Evolutionary conservation across 2,329 filamentous ascomycete genomes (phyloP).

Genomic region (Gaeumannomyces tritici): DNA sequence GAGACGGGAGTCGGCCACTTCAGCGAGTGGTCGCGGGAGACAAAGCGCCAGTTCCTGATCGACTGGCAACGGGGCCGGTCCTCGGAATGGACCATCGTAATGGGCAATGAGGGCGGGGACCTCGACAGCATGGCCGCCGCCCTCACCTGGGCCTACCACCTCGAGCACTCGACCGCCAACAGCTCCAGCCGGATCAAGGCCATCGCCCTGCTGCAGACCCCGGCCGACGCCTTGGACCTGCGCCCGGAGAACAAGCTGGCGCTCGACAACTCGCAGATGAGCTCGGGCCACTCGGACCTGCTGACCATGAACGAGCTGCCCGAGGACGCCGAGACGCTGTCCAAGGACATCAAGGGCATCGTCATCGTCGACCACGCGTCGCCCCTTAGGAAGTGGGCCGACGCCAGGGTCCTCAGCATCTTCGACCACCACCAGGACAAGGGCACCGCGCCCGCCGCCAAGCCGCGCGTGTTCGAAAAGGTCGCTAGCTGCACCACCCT

Average conservation of each 20-base stretch:
- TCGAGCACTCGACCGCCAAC: slow-evolving; percentile 31
- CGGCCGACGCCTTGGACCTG: slow-evolving; percentile 33
- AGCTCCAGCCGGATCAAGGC: slow-evolving; percentile 30
- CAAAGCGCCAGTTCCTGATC: slow-evolving; percentile 32
- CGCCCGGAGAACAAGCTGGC: slow-evolving; percentile 36
- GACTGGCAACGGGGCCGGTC: slow-evolving; percentile 33
- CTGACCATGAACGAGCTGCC: slow-evolving; percentile 36
- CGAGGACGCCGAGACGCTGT: slow-evolving; percentile 32
- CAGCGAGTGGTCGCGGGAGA: slow-evolving; percentile 35
- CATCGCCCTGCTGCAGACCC: slow-evolving; percentile 34
- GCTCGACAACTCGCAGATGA: slow-evolving; percentile 33
- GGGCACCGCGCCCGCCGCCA: slow-evolving; percentile 27
- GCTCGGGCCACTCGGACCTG: slow-evolving; percentile 31
- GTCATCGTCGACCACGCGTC: slow-evolving; percentile 32
- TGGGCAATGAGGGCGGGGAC: slow-evolving; percentile 35
- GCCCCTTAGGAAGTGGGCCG: slow-evolving; percentile 30
- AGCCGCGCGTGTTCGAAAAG: slow-evolving; percentile 32
- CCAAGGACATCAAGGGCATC: slow-evolving; percentile 30
- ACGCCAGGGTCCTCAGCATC: slow-evolving; percentile 31
- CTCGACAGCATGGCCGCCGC: slow-evolving; percentile 32
- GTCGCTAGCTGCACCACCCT: slow-evolving; percentile 33
- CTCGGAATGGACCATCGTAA: slow-evolving; percentile 32
- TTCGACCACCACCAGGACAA: slow-evolving; percentile 35
- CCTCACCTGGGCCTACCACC: slow-evolving; percentile 36
- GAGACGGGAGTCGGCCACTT: slow-evolving; percentile 34